These are phyloP conservation scores for Xylaria sp. DNA, from an alignment of 2,329 filamentous ascomycete genomes.

Conservation along the genomic window DNA sequence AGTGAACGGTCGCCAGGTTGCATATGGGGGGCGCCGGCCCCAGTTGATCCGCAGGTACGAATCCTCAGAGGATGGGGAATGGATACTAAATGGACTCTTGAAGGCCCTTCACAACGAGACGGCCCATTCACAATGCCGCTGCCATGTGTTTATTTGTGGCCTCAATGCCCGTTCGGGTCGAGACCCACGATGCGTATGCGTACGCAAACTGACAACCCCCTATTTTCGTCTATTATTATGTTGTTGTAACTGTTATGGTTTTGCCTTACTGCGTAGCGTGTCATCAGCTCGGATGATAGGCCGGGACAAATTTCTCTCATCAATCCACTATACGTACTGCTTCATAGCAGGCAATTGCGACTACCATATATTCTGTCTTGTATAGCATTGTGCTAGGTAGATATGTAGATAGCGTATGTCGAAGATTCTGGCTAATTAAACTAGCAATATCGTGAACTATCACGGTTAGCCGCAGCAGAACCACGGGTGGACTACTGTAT, in stretches of 20 bases:
- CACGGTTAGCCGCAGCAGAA: neutral
- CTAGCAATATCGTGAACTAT: neutral
- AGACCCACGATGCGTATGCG: neutral
- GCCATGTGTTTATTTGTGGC: conserved; percentile 21
- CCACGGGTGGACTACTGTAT: conserved; percentile 12
- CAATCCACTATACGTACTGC: neutral
- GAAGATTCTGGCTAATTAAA: conserved; percentile 20
- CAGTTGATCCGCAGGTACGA: conserved; percentile 26
- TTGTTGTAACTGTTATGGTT: no score
- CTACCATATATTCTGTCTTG: neutral
- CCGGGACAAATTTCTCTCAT: neutral
- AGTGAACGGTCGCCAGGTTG: conserved; percentile 25
- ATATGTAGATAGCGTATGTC: neutral
- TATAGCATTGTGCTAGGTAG: no score
- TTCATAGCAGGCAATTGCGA: neutral
- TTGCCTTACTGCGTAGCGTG: neutral
- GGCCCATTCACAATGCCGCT: conserved; percentile 1
- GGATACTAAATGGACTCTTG: neutral
- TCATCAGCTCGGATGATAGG: conserved; percentile 4
- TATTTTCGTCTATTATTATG: no score
- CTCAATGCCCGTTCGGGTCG: neutral
- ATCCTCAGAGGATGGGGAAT: conserved; percentile 8
- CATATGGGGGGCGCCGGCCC: conserved; percentile 15
- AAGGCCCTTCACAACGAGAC: neutral
- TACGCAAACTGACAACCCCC: no score